Evolutionary conservation across 140 eudicot genomes (phyloP).

Genomic region (Erigeron philadelphicus): DNA sequence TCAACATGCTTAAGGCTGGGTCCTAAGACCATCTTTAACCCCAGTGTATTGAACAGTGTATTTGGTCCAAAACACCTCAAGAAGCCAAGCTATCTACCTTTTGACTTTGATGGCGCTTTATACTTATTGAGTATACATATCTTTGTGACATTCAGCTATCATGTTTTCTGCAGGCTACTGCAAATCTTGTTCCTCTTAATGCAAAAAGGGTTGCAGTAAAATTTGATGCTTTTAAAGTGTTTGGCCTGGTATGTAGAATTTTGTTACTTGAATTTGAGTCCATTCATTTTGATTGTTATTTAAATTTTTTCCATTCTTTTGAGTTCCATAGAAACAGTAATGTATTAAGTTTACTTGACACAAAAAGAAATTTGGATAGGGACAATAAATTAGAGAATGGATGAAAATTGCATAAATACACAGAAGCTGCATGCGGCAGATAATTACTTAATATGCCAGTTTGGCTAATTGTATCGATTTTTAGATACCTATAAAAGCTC

Average conservation of each 20-base stretch:
- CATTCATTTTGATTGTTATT: neutral
- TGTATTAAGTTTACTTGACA: constrained; percentile 10
- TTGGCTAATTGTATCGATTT: neutral
- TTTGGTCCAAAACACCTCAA: too few species aligned
- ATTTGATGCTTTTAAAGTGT: constrained; percentile 65
- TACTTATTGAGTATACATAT: neutral
- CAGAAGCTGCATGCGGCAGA: neutral
- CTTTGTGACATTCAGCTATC: constrained; percentile 1
- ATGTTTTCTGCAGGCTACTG: constrained; percentile 59
- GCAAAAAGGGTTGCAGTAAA: constrained; percentile 66
- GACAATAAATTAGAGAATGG: constrained; percentile 1
- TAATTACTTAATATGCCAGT: neutral
- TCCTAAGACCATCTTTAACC: too few species aligned
- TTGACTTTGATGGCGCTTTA: constrained; percentile 1
- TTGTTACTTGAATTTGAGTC: neutral
- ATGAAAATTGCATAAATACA: neutral
- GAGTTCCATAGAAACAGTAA: neutral
- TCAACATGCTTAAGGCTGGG: neutral
- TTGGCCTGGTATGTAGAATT: constrained; percentile 48
- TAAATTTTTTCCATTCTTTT: neutral
- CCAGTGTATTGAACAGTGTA: too few species aligned
- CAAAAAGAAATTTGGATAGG: neutral
- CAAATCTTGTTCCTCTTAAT: constrained; percentile 59
- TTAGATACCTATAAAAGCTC: constrained; percentile 69
- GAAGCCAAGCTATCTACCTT: neutral